phyloP scores from a whole-genome alignment of 169 alveolate genomes.

The Ichthyophthirius multifiliis region DNA sequence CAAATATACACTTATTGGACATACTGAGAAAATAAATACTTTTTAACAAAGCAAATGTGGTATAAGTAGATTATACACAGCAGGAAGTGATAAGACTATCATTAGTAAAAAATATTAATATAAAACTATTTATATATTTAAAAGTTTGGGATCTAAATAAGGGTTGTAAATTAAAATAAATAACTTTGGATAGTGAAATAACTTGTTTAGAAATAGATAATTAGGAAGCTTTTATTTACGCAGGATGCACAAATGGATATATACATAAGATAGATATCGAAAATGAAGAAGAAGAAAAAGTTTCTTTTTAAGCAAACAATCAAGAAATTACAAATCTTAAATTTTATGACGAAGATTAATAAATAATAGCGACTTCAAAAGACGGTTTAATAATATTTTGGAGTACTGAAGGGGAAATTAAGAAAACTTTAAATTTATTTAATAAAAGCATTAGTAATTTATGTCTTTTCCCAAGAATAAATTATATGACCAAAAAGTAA shows the following conservation, averaged over 20 bases:
- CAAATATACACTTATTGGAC: background rate
- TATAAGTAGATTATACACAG: background rate
- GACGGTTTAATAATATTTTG: conserved; percentile 11
- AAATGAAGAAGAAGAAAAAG: background rate
- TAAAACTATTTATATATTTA: background rate
- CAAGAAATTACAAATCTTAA: background rate
- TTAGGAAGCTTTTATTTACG: background rate
- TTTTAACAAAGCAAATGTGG: background rate
- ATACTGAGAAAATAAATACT: background rate
- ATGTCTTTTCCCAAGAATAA: background rate
- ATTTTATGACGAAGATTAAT: background rate
- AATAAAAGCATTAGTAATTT: background rate
- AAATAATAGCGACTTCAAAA: background rate
- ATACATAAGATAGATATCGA: background rate
- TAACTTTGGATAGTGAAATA: conserved; percentile 12
- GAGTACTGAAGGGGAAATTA: background rate
- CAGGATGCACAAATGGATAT: conserved; percentile 1
- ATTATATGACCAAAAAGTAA: background rate
- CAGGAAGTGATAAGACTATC: background rate
- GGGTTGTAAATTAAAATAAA: background rate
- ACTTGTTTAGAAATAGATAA: background rate
- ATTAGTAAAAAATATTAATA: background rate
- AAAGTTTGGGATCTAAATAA: conserved; percentile 8
- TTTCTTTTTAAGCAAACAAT: conserved; percentile 2
- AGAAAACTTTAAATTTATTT: background rate